Percentiles rank a stretch among this genome's conserved stretches.
Conservation (phyloP, 202 grass and related monocot genomes). For the Thinopyrum obtusiflorum region DNA sequence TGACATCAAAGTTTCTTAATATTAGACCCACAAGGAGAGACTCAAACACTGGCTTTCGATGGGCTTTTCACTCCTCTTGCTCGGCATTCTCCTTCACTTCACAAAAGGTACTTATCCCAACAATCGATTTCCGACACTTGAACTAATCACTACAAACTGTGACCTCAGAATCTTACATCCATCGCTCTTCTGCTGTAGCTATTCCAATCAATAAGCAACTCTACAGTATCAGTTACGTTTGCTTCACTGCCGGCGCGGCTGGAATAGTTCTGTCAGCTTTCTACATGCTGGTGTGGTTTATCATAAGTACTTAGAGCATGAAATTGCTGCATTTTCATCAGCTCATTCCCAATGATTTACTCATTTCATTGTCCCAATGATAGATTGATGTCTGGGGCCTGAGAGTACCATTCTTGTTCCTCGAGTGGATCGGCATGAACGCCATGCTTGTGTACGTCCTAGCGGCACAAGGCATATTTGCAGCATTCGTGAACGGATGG, state of each 20-base stretch:
- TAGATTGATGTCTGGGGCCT: slow-evolving; percentile 67
- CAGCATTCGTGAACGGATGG: slow-evolving; percentile 69
- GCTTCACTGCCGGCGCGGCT: slow-evolving; percentile 56
- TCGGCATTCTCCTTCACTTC: slow-evolving; percentile 58
- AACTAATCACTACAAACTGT: background rate
- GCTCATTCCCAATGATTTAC: background rate
- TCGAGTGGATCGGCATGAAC: slow-evolving; percentile 79
- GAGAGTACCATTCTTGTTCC: slow-evolving; percentile 59
- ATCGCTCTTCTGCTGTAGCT: slow-evolving; percentile 14
- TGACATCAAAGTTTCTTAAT: slow-evolving; percentile 8
- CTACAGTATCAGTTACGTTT: slow-evolving; percentile 67
- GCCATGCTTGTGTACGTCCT: slow-evolving; percentile 81
- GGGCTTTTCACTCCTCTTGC: slow-evolving; percentile 47
- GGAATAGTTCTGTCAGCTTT: slow-evolving; percentile 62
- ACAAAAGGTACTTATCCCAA: slow-evolving; percentile 42
- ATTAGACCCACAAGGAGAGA: slow-evolving; percentile 59
- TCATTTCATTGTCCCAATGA: background rate
- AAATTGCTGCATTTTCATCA: background rate
- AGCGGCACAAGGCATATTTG: slow-evolving; percentile 60
- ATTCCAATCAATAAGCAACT: slow-evolving; percentile 81
- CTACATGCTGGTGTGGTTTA: slow-evolving; percentile 50
- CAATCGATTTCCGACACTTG: background rate
- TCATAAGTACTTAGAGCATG: background rate
- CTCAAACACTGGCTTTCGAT: slow-evolving; percentile 64
- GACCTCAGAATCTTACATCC: background rate